Percentiles rank a stretch among this genome's conserved stretches.
These are phyloP conservation scores for Syzygium aqueum DNA, from an alignment of 345 rosid species.

Conservation along the genomic window DNA sequence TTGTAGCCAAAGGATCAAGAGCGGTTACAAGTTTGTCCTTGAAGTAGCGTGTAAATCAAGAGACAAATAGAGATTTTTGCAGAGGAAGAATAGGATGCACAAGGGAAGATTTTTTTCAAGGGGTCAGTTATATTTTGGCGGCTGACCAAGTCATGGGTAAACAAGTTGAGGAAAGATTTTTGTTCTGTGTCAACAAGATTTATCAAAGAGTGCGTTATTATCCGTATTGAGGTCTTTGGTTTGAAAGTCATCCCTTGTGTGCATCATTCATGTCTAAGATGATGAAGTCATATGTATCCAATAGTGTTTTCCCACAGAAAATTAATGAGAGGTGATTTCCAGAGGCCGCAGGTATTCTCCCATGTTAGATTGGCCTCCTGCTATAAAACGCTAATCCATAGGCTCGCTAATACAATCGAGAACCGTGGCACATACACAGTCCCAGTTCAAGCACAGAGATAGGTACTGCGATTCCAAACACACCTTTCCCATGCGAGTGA, in stretches of 20 bases:
- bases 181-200: too few species aligned
- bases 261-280: neutral
- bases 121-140: neutral
- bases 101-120: too few species aligned
- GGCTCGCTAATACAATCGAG: neutral
- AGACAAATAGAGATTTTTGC: too few species aligned
- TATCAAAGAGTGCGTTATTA: neutral
- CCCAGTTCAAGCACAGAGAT: neutral
- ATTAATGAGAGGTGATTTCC: neutral
- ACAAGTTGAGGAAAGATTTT: too few species aligned
- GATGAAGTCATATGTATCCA: neutral
- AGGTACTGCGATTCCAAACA: neutral
- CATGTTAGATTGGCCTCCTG: neutral
- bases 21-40: neutral
- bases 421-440: neutral
- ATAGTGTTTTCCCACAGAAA: neutral
- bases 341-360: neutral
- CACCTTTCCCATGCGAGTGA: too few species aligned
- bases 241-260: neutral
- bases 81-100: too few species aligned
- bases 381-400: neutral
- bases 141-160: neutral
- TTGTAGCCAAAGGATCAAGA: neutral
- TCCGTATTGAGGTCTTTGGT: neutral
- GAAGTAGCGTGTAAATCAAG: too few species aligned